Conservation (phyloP, 108 stramenopile species). For the Epithemia pelagica region DNA sequence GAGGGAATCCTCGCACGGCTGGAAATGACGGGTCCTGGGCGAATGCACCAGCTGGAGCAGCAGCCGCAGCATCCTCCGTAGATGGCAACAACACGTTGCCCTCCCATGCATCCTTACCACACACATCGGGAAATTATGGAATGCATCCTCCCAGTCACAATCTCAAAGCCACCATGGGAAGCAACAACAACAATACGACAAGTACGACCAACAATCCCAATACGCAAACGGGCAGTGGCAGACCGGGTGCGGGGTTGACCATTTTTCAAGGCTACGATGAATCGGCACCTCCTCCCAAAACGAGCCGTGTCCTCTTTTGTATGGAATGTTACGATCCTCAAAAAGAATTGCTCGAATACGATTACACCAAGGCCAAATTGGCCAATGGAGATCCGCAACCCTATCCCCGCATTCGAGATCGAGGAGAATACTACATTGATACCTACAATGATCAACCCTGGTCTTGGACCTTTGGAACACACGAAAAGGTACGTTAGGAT, state of each 20-base stretch:
- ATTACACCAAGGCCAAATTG: constrained; percentile 32
- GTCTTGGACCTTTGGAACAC: constrained; percentile 46
- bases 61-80: not conserved
- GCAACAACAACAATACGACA: not conserved
- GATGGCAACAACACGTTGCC: not conserved
- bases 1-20: not conserved
- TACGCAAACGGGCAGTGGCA: too few relatives aligned
- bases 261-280: not conserved
- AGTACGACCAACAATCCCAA: too few relatives aligned
- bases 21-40: not conserved
- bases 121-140: not conserved
- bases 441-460: constrained; percentile 53
- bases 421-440: constrained; percentile 57
- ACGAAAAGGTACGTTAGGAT: constrained; percentile 42
- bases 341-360: constrained; percentile 39
- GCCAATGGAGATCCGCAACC: constrained; percentile 19
- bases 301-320: not conserved
- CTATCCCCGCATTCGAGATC: constrained; percentile 42
- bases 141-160: not conserved
- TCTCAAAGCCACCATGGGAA: not conserved
- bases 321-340: constrained; percentile 22
- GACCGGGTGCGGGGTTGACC: not conserved
- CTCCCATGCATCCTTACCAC: not conserved
- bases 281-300: not conserved
- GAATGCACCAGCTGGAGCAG: not conserved